phyloP scores from a whole-genome alignment of 306 rosid genomes.

The Cicer bijugum region DNA sequence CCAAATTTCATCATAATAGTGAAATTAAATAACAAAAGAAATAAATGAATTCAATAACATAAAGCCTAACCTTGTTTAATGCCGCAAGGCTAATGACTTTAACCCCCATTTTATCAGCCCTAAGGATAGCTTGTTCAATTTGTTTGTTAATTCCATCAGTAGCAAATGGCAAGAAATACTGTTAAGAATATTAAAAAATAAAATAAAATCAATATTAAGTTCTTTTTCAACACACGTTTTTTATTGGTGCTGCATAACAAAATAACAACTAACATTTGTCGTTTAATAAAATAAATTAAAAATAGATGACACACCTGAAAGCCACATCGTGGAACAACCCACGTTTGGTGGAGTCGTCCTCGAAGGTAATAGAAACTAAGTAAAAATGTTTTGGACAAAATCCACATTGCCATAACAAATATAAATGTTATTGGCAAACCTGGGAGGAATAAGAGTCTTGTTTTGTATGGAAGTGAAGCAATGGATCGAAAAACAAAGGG shows the following conservation, averaged over 20 bases:
- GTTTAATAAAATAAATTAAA: no score
- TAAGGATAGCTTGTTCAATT: slow-evolving; percentile 80
- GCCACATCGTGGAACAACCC: slow-evolving; percentile 92
- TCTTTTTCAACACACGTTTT: neutral
- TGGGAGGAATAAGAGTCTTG: slow-evolving; percentile 55
- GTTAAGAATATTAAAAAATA: slow-evolving; percentile 10
- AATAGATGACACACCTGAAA: slow-evolving; percentile 64
- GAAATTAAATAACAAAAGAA: slow-evolving; percentile 1
- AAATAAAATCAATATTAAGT: neutral
- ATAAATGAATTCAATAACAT: neutral
- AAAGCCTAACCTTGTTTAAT: slow-evolving; percentile 79
- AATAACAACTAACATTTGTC: no score
- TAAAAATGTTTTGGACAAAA: slow-evolving; percentile 69
- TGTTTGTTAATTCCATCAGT: slow-evolving; percentile 81
- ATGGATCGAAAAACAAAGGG: slow-evolving; percentile 62
- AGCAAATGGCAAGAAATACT: slow-evolving; percentile 98
- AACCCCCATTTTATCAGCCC: slow-evolving; percentile 88
- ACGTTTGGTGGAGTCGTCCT: slow-evolving; percentile 75
- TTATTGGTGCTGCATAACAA: neutral
- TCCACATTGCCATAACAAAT: slow-evolving; percentile 76
- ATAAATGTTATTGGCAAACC: slow-evolving; percentile 41
- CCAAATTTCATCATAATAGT: neutral
- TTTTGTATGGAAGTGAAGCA: slow-evolving; percentile 62
- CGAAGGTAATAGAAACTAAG: slow-evolving; percentile 67
- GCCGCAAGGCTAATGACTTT: slow-evolving; percentile 97